Base-by-base conservation (phyloP, 345 rosid species). In the Eucalyptus erythrocorys region DNA sequence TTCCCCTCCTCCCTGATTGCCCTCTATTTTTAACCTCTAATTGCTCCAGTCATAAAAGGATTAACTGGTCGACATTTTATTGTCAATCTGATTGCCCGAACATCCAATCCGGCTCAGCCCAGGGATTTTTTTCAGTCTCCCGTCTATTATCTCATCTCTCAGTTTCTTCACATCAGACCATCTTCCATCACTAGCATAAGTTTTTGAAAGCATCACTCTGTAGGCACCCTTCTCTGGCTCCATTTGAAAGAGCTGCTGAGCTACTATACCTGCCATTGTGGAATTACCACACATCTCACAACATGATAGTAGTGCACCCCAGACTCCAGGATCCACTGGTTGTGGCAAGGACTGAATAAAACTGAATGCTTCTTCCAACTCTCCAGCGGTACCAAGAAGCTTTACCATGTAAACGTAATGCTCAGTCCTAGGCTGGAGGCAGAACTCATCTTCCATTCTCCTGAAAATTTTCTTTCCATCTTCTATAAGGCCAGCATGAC, bases 231-330 rank as follows among this genome's bases (percentile, higher is more conserved):
- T 95, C 85, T 90, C 90, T 26, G 96, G 95, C 59, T 95, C 95
- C 86, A 87, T 90, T 87, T 91, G 88, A 45, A 92, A 87, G 85
- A 96, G 93, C 86, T 92, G 95, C 90, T 86, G 93, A 40, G 95
- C 96, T 85, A 93, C 94, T 88, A 94, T 89, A 92, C 95, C 94
- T 48, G 98, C 99, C 94, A 95, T 87, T 87, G 92, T 90, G 50
- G 94, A 85, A 71, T 96, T 90, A 88, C 95, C 94, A 88, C 92
- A 93, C 89, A 87, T 53, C 61, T 95, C 93, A 87, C 98, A 97
- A 91, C 98, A 96, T n/a, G 97, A 95, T 90, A 97, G 89, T 47
- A 97, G 68, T 48, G 98, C 98, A 89, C 97, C 98, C 94, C 96
- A 97, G 37, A 96, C 91, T 47, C 96, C 96, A 81, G 96, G 93